Conservation (phyloP, 805 yeast species). For the Barnettozyma pratensis region DNA sequence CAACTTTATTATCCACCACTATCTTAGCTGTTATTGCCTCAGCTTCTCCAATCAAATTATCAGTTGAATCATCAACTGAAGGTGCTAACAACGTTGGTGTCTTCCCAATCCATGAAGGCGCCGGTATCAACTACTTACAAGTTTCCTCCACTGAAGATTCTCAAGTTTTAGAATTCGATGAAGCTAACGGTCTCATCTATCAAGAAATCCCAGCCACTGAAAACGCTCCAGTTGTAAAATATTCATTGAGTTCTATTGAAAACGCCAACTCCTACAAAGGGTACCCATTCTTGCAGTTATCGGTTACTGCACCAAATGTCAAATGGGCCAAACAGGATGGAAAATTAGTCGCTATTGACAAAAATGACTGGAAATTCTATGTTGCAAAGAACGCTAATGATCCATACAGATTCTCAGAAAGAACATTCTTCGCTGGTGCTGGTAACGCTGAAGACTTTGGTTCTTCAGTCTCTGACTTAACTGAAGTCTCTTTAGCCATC, state of each 20-base stretch:
- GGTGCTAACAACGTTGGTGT: not conserved
- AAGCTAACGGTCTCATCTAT: conserved; percentile 7
- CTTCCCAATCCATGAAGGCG: conserved; percentile 17
- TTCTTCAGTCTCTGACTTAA: not conserved
- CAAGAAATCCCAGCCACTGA: not conserved
- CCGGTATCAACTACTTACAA: conserved; percentile 17
- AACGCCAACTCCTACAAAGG: not conserved
- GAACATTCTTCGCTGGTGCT: conserved; percentile 24
- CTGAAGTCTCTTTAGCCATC: not conserved
- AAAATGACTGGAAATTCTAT: conserved; percentile 29
- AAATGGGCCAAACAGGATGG: conserved; percentile 17
- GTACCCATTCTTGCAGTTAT: conserved; percentile 15
- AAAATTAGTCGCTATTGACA: conserved; percentile 24
- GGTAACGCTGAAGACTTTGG: not conserved
- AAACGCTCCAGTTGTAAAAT: conserved; percentile 1
- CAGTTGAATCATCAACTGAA: not conserved
- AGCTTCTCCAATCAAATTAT: conserved; percentile 1
- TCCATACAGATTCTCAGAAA: conserved; percentile 35
- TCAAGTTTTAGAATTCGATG: conserved; percentile 7
- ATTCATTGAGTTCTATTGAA: conserved; percentile 6
- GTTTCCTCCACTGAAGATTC: conserved; percentile 4
- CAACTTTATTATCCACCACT: not conserved
- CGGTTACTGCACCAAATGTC: conserved; percentile 7
- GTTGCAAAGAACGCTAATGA: conserved; percentile 41
- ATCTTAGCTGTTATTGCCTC: conserved; percentile 1